Percentiles rank a stretch among this genome's conserved stretches.
Conservation (phyloP, 768 basidiomycete species). For the Xerocomus brunneocitrinus region DNA sequence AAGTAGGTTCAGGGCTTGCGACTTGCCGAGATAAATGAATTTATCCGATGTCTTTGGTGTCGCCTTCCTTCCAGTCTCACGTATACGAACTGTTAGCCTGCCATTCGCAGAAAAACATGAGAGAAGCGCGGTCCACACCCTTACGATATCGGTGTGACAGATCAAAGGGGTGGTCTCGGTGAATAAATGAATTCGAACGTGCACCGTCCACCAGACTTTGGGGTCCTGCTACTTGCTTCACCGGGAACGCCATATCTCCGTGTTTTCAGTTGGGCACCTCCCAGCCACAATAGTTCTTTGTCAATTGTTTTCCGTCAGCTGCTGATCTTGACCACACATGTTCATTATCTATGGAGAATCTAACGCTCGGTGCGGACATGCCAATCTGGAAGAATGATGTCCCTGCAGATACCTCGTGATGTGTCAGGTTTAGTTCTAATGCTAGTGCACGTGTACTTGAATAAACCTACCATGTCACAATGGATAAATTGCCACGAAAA, state of each 20-base stretch:
- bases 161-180: slow-evolving; percentile 8
- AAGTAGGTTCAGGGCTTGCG: not conserved
- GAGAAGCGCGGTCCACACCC: not conserved
- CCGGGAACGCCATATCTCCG: not conserved
- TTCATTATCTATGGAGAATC: slow-evolving; percentile 23
- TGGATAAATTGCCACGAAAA: not conserved
- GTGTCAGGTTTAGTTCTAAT: not conserved
- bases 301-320: not conserved
- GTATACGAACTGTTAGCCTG: slow-evolving; percentile 3
- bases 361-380: slow-evolving; percentile 14
- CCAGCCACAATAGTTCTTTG: not conserved
- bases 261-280: not conserved
- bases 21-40: slow-evolving; percentile 9
- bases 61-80: slow-evolving; percentile 6
- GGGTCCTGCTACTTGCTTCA: not conserved
- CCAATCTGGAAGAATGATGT: slow-evolving; percentile 15
- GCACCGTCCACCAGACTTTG: slow-evolving; percentile 3
- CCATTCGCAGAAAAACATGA: slow-evolving; percentile 2
- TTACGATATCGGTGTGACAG: slow-evolving; percentile 10
- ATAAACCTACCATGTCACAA: not conserved
- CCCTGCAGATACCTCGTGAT: slow-evolving; percentile 8
- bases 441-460: slow-evolving; percentile 7
- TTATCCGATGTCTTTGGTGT: slow-evolving; percentile 8
- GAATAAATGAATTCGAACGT: slow-evolving; percentile 6
- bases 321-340: slow-evolving; percentile 15